Evolutionary conservation across 2,329 filamentous ascomycete genomes (phyloP), one percentile per base, ranked within the genome.

Genomic region (Dissoconium aciculare): DNA sequence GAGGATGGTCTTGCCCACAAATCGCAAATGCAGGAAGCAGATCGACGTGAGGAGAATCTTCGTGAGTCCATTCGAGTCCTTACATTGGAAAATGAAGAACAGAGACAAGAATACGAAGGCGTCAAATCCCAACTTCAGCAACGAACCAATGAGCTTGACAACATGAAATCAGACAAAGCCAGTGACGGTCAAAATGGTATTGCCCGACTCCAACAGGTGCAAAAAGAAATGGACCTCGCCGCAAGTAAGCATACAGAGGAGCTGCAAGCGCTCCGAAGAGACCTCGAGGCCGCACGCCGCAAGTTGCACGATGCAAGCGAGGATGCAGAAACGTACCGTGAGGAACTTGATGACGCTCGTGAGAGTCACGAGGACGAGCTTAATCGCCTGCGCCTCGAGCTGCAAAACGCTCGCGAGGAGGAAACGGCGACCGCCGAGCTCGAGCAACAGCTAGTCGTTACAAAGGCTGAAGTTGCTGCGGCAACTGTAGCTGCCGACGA

Each of bases 311-410:
- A 43, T 15, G 41, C 44, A 8, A 43, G 43, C 16, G 42, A 45
- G 27, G 30, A 33, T 17, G 38, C 36, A 2, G 28, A 26, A n/a
- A 26, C 34, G 6, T 34, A 42, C 12, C 37, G 39, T 9, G 35
- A 50, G 21, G 45, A 48, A 17, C 34, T 46, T 3, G 43, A 50
- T 8, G 34, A 40, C 17, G 34, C 42, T 10, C 41, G 37, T 4
- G 35, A 40, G 2, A 32, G 40, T 13, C 33, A 46, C 15, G 39
- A 42, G 3, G 35, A 32, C 11, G 39, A 43, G 21, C 35, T 43
- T n/a, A 34, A 40, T 17, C 41, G 42, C 3, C 28, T 49, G 10
- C 32, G 37, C 14, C 31, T 19, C 4, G 41, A 46, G 11, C 25
- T 47, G 30, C 39, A 36, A 33, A 37, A 37, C 28, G 36, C 37